phyloP scores from a whole-genome alignment of 2,329 filamentous ascomycete species.

The Geoglossum cookeanum region DNA sequence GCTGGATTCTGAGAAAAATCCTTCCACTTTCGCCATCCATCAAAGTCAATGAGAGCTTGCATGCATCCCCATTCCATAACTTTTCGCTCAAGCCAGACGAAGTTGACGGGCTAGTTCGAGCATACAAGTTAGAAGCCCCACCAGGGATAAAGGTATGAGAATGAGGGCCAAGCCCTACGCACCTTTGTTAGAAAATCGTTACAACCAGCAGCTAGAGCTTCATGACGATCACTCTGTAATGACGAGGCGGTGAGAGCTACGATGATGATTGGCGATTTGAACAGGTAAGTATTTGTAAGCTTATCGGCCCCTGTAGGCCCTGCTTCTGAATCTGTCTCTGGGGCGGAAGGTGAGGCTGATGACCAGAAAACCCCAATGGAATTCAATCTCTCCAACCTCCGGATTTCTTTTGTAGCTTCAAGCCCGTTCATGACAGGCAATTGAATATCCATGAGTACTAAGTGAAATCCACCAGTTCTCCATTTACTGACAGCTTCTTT shows the following conservation, averaged over 20 bases:
- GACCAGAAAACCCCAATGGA: slow-evolving; percentile 79
- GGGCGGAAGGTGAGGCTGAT: slow-evolving; percentile 17
- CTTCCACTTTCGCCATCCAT: slow-evolving; percentile 96
- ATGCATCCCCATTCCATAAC: slow-evolving; percentile 99
- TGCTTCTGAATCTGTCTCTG: slow-evolving; percentile 12
- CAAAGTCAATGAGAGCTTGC: slow-evolving; percentile 96
- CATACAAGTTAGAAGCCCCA: background rate
- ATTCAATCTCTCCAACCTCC: slow-evolving; percentile 74
- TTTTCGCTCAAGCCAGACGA: slow-evolving; percentile 91
- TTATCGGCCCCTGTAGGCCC: slow-evolving; percentile 45
- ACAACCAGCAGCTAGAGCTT: slow-evolving; percentile 84
- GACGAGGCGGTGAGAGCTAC: slow-evolving; percentile 90
- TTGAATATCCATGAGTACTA: slow-evolving; percentile 98
- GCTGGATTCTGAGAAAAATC: slow-evolving; percentile 36
- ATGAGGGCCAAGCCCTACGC: slow-evolving; percentile 15
- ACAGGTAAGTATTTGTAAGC: slow-evolving; percentile 47
- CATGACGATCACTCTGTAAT: slow-evolving; percentile 84
- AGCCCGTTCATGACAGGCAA: slow-evolving; percentile 91
- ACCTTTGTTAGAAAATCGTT: slow-evolving; percentile 98
- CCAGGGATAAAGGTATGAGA: slow-evolving; percentile 1
- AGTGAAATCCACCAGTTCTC: slow-evolving; percentile 78
- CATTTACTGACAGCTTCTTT: slow-evolving; percentile 86
- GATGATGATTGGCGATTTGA: slow-evolving; percentile 95
- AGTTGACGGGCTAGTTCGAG: slow-evolving; percentile 63
- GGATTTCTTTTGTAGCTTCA: slow-evolving; percentile 86